phyloP scores from a whole-genome alignment of 2,329 filamentous ascomycete genomes.

The Cercospora sp. region DNA sequence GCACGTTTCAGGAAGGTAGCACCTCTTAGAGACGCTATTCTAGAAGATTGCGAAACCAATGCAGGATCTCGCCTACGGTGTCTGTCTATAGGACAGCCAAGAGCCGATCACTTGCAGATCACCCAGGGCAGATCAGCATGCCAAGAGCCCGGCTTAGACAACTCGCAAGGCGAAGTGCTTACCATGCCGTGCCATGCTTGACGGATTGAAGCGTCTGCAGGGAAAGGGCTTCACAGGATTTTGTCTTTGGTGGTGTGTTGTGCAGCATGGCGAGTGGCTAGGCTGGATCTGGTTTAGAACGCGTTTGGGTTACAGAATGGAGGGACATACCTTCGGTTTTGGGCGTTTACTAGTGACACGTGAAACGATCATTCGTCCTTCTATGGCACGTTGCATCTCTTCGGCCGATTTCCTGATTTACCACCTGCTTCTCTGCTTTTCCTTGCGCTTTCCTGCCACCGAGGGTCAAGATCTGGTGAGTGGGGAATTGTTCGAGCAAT shows the following conservation, averaged over 20 bases:
- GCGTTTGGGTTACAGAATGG: neutral
- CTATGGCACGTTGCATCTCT: neutral
- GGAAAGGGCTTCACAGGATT: neutral
- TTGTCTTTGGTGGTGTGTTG: neutral
- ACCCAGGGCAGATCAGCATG: neutral
- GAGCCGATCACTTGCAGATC: conserved; percentile 7
- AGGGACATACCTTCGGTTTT: neutral
- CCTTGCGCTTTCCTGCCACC: neutral
- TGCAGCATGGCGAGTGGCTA: neutral
- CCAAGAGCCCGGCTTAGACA: neutral
- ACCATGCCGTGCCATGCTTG: neutral
- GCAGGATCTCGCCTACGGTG: conserved; percentile 8
- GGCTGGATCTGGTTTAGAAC: neutral
- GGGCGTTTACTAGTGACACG: neutral
- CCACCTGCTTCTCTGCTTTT: neutral
- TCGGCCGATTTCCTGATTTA: neutral
- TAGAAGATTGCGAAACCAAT: neutral
- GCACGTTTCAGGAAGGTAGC: conserved; percentile 5
- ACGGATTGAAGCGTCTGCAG: neutral
- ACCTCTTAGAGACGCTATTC: neutral
- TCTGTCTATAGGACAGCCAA: conserved; percentile 9
- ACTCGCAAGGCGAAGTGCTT: conserved; percentile 7
- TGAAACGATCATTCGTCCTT: neutral
- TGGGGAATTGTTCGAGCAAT: neutral
- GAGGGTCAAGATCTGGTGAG: neutral